Percentiles rank a stretch among this genome's conserved stretches.
Evolutionary conservation across 2,329 filamentous ascomycete species (phyloP).

Genomic region (Lachnellula hyalina): DNA sequence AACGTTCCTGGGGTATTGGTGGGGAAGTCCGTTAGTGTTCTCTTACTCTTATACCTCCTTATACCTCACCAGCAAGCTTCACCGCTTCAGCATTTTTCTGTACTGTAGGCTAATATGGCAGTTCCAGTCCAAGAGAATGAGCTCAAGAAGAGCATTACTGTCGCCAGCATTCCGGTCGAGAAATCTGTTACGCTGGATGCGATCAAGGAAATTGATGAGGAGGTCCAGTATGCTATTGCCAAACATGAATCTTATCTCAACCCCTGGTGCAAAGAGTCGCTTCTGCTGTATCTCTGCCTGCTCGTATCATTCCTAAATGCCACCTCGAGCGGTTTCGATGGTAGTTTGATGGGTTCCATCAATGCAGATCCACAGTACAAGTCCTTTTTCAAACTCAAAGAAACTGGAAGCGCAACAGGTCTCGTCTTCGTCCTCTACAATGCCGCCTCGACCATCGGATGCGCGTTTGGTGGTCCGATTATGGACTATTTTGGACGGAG

Average conservation of each 20-base stretch:
- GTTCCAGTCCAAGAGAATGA: background rate
- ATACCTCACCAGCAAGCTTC: too few relatives aligned
- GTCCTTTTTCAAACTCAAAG: slow-evolving; percentile 14
- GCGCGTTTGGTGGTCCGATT: slow-evolving; percentile 13
- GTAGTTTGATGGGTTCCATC: slow-evolving; percentile 44
- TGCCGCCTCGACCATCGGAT: slow-evolving; percentile 10
- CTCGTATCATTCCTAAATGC: slow-evolving; percentile 17
- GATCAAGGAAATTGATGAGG: slow-evolving; percentile 13
- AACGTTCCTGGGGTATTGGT: slow-evolving; percentile 9
- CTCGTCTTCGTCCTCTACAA: slow-evolving; percentile 22
- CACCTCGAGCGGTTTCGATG: slow-evolving; percentile 40
- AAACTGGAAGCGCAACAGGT: slow-evolving; percentile 14
- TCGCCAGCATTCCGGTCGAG: background rate
- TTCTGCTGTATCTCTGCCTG: slow-evolving; percentile 11
- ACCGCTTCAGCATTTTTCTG: too few relatives aligned
- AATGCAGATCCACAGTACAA: slow-evolving; percentile 41
- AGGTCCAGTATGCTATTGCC: slow-evolving; percentile 13
- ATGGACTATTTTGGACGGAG: slow-evolving; percentile 18
- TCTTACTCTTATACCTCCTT: background rate
- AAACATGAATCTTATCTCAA: slow-evolving; percentile 10
- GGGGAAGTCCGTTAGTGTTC: background rate
- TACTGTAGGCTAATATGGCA: background rate
- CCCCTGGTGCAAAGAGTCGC: slow-evolving; percentile 8
- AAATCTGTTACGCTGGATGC: slow-evolving; percentile 4
- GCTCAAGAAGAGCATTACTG: background rate